phyloP scores from a whole-genome alignment of 2,329 filamentous ascomycete species.

The Diaporthe citriasiana region DNA sequence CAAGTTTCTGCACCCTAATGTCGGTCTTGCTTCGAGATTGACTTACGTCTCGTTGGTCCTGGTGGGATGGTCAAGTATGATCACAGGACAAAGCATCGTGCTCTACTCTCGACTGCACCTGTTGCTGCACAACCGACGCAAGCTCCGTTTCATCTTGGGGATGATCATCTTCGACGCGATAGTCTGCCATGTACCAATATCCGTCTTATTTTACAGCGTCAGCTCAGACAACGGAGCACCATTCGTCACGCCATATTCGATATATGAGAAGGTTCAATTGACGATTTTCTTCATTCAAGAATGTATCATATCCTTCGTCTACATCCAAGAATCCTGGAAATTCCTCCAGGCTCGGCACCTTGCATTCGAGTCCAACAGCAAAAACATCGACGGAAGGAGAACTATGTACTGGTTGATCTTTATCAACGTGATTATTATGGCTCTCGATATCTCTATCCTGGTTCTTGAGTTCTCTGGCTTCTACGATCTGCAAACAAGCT shows the following conservation, averaged over 20 bases:
- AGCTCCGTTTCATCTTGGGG: slow-evolving; percentile 60
- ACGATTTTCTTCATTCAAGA: slow-evolving; percentile 37
- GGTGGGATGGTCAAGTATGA: slow-evolving; percentile 67
- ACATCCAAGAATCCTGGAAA: slow-evolving; percentile 27
- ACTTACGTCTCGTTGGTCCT: slow-evolving; percentile 54
- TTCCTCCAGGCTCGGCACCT: slow-evolving; percentile 30
- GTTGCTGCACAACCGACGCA: slow-evolving; percentile 60
- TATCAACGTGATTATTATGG: slow-evolving; percentile 61
- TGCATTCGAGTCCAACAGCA: slow-evolving; percentile 29
- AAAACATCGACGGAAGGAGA: slow-evolving; percentile 46
- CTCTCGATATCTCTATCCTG: slow-evolving; percentile 56
- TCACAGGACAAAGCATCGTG: slow-evolving; percentile 69
- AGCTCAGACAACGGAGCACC: slow-evolving; percentile 52
- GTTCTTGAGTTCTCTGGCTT: slow-evolving; percentile 34
- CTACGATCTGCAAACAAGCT: slow-evolving; percentile 37
- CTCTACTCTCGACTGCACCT: slow-evolving; percentile 70
- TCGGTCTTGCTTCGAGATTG: slow-evolving; percentile 49
- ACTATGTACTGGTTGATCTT: slow-evolving; percentile 56
- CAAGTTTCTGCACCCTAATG: slow-evolving; percentile 54
- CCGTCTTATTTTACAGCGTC: slow-evolving; percentile 62
- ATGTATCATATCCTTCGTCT: slow-evolving; percentile 36
- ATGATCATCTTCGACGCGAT: slow-evolving; percentile 67
- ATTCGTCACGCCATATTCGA: slow-evolving; percentile 54
- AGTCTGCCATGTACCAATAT: slow-evolving; percentile 64
- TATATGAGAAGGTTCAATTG: slow-evolving; percentile 54